Base-by-base conservation (phyloP, 2,329 filamentous ascomycete genomes). In the Mycogone perniciosa region DNA sequence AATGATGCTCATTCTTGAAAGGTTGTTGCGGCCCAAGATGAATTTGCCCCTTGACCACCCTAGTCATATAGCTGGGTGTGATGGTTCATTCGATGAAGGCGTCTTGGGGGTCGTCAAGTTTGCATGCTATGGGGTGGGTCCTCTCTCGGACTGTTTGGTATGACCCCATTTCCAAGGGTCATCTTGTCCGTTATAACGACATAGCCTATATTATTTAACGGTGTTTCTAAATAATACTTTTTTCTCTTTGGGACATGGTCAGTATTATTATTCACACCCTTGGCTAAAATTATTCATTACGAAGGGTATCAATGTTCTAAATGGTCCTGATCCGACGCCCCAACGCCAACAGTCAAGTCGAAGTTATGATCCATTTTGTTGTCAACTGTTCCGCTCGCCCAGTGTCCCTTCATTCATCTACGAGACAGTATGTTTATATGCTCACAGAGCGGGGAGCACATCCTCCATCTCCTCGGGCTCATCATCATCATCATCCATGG, bases 401-500 rank as follows among this genome's bases (percentile, higher is more conserved):
- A 20, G 13, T 39, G 13, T 39, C 37, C 37, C 7, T 7, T n/a
- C 13, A 7, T n/a, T 39, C 37, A 20, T 39, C 9, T 20, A 20
- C 20, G 20, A 39, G 6, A 20, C 37, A 20, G 37, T 39, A 7
- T 39, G n/a, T n/a, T n/a, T n/a, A 7, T 39, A 11, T 31, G 27
- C 34, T 47, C 30, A 49, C 20, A 52, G 37, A 33, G 58, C 55
- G 7, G 61, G 63, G 38, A 78, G 60, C n/a, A 91, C 86, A 67
- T 90, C 88, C 67, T 92, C 88, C 79, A 93, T 90, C 67, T 89
- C 83, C 51, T 85, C 74, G 48, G 84, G 76, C 26, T 82, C 80
- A 26, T 84, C 82, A 29, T 88, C 79, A 9, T 86, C 86, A 8
- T 80, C 79, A 27, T 81, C 83, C 2, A 73, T 71, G 44, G 81